A percentile compares a stretch with the other conserved stretches of the same genome.
phyloP scores from a whole-genome alignment of 345 rosid species.

The Noccaea bulbosa region DNA sequence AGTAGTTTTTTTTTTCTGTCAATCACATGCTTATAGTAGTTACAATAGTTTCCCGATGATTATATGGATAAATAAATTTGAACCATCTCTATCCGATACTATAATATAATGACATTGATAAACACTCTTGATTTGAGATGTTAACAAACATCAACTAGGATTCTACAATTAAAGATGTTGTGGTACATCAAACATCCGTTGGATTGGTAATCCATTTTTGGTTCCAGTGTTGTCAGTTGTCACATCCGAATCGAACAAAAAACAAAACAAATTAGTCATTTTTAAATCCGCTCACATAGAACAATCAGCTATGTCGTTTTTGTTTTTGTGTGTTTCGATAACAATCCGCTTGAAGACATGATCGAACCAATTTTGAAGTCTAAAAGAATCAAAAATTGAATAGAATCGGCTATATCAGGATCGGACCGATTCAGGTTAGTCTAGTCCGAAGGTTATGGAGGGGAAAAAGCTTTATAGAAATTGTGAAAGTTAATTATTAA shows the following conservation, averaged over 20 bases:
- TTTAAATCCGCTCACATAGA: too few species aligned
- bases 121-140: neutral
- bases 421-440: slow-evolving; percentile 24
- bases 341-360: neutral
- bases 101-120: neutral
- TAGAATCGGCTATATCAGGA: neutral
- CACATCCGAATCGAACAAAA: slow-evolving; percentile 19
- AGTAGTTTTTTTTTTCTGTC: too few species aligned
- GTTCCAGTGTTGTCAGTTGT: slow-evolving; percentile 9
- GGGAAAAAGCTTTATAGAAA: slow-evolving; percentile 4
- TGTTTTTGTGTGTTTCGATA: neutral
- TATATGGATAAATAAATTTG: neutral
- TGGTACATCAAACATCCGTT: slow-evolving; percentile 15
- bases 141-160: slow-evolving; percentile 6
- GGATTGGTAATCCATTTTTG: neutral
- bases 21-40: neutral
- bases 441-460: slow-evolving; percentile 33
- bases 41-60: neutral
- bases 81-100: neutral
- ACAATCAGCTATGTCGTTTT: neutral
- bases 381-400: neutral
- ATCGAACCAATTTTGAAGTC: neutral
- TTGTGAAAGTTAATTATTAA: neutral
- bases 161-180: slow-evolving; percentile 14
- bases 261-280: neutral